Evolutionary conservation across 1,284 basidiomycete genomes (phyloP).

Genomic region (Trichosporon asahii): DNA sequence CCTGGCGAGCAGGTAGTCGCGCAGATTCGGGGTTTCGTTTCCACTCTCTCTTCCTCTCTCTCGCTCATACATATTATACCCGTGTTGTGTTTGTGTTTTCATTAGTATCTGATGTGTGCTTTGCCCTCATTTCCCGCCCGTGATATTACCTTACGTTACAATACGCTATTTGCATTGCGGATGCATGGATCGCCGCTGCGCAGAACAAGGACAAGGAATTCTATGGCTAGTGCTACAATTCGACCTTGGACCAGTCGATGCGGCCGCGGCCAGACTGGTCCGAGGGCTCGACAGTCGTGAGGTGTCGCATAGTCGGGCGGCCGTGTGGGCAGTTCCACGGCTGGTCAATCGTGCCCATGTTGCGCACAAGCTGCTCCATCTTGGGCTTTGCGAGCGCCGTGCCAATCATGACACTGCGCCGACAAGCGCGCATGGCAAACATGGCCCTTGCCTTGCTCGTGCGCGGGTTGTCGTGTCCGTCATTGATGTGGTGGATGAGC

Average conservation of each 20-base stretch:
- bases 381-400: slow-evolving; percentile 70
- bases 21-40: neutral
- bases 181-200: neutral
- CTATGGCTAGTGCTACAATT: neutral
- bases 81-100: neutral
- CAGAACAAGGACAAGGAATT: neutral
- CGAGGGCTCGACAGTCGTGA: slow-evolving; percentile 42
- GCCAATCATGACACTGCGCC: slow-evolving; percentile 96
- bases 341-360: slow-evolving; percentile 95
- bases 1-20: slow-evolving; percentile 18
- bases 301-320: slow-evolving; percentile 89
- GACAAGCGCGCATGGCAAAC: slow-evolving; percentile 94
- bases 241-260: slow-evolving; percentile 10
- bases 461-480: slow-evolving; percentile 69
- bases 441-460: slow-evolving; percentile 91
- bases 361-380: slow-evolving; percentile 81
- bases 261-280: neutral
- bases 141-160: neutral
- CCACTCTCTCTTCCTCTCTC: neutral
- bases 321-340: slow-evolving; percentile 99
- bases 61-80: neutral
- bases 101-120: slow-evolving; percentile 4
- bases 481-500: slow-evolving; percentile 76
- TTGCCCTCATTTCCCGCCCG: neutral
- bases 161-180: neutral